Evolutionary conservation across 352 stramenopile species (phyloP).

Genomic region (Phytophthora niederhauseri): DNA sequence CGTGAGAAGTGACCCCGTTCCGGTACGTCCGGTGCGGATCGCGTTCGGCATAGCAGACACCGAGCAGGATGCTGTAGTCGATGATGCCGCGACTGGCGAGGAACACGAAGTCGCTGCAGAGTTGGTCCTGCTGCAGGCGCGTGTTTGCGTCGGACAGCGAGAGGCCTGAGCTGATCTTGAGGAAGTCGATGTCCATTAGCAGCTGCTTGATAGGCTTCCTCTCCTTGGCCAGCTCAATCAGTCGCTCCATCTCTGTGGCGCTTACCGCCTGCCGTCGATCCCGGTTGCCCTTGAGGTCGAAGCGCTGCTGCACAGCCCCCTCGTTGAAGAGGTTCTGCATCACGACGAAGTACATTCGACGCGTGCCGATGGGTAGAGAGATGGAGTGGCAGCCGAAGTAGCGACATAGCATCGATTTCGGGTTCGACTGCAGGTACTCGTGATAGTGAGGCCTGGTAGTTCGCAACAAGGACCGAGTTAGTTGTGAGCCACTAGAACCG

Average conservation of each 20-base stretch:
- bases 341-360: conserved; percentile 90
- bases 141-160: conserved; percentile 53
- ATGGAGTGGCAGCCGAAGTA: conserved; percentile 90
- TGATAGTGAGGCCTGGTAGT: conserved; percentile 74
- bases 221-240: conserved; percentile 72
- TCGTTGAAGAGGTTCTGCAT: conserved; percentile 90
- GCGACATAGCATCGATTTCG: conserved; percentile 72
- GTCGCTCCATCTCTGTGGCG: conserved; percentile 55
- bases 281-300: conserved; percentile 85
- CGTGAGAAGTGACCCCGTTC: conserved; percentile 53
- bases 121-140: conserved; percentile 55
- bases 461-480: conserved; percentile 6
- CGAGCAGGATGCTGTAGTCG: conserved; percentile 85
- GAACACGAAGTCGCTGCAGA: conserved; percentile 86
- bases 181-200: conserved; percentile 90
- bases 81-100: conserved; percentile 84
- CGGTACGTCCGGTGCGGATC: conserved; percentile 34
- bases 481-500: background rate
- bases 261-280: conserved; percentile 77
- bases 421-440: conserved; percentile 77
- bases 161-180: conserved; percentile 72
- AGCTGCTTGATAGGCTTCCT: conserved; percentile 67
- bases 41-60: conserved; percentile 56
- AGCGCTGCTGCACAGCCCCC: conserved; percentile 77
- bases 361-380: conserved; percentile 80